Base-by-base conservation (phyloP, 108 stramenopile species). In the Cyclostephanos tholiformis region DNA sequence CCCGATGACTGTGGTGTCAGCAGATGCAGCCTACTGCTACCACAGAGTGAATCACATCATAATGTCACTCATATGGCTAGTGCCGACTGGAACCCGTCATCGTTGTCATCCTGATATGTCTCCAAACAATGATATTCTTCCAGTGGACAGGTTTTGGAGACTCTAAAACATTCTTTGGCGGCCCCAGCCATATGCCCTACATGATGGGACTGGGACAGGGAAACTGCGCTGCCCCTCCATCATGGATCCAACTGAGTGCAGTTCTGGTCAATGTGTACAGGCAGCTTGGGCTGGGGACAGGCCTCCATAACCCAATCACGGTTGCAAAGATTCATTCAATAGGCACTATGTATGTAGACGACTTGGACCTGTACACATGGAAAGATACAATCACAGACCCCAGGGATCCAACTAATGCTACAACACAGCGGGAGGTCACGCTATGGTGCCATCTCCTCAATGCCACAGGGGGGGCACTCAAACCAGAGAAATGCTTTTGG, bases 401-500 rank as follows among this genome's bases (percentile, higher is more conserved):
- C 2, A 10, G n/a, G n/a, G n/a, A n/a, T 19, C 1, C 12, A 26
- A 23, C 12, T 57, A 8, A 13, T 35, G 3, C 16, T n/a, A 13
- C 32, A 60, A 46, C 16, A 16, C 57, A 70, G 38, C 36, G 39
- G 1, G 41, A 26, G 16, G 36, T 43, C 20, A 51, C 20, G 2
- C 6, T 0, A n/a, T 73, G 72, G 72, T 27, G 35, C 30, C n/a
- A 25, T 2, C 16, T 27, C 6, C 46, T 73, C 17, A 2, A 5
- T 0, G 72, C n/a, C n/a, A n/a, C n/a, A n/a, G n/a, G n/a, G n/a
- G n/a, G n/a, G n/a, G n/a, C n/a, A n/a, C n/a, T n/a, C 32, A 65
- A 73, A 29, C 26, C n/a, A 22, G 44, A 49, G 13, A 73, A 73
- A n/a, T 48, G 63, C 23, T 44, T 26, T 16, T 38, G 60, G 9